Conservation (phyloP, 352 stramenopile species). For the Phytophthora quininea region DNA sequence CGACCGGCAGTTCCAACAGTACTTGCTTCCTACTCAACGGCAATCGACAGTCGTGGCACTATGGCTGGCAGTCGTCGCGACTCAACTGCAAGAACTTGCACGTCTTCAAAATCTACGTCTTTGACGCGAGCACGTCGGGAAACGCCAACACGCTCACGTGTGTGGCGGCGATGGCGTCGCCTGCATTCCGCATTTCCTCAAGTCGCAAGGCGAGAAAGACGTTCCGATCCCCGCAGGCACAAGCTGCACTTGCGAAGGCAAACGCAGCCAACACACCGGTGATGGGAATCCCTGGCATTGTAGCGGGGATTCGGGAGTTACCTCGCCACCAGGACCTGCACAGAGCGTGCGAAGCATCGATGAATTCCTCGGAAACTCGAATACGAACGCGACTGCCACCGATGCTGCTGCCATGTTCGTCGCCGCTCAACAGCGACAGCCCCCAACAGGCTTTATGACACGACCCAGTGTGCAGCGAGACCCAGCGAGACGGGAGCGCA, state of each 20-base stretch:
- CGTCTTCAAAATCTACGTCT: conserved; percentile 81
- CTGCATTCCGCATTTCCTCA: conserved; percentile 79
- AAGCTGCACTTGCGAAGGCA: conserved; percentile 26
- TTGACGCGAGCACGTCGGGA: conserved; percentile 40
- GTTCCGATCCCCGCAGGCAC: conserved; percentile 56
- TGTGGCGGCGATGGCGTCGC: conserved; percentile 60
- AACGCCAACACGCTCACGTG: conserved; percentile 49
- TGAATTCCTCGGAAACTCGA: conserved; percentile 38
- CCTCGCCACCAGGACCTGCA: conserved; percentile 6
- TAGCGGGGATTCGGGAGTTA: conserved; percentile 2
- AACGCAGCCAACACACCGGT: conserved; percentile 8
- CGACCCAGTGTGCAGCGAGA: conserved; percentile 32
- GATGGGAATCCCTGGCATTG: conserved; percentile 19
- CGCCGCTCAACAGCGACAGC: conserved; percentile 24
- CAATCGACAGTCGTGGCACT: conserved; percentile 88
- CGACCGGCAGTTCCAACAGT: conserved; percentile 6
- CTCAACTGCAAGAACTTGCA: conserved; percentile 88
- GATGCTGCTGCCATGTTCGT: conserved; percentile 31
- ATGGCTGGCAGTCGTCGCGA: conserved; percentile 84
- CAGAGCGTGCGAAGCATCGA: conserved; percentile 53
- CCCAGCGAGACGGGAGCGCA: conserved; percentile 59
- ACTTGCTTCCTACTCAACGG: conserved; percentile 81
- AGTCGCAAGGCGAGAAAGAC: conserved; percentile 85
- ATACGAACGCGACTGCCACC: conserved; percentile 17
- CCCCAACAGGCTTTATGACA: conserved; percentile 33